Evolutionary conservation across 768 basidiomycete species (phyloP).

Genomic region (Mycena leptocephala): DNA sequence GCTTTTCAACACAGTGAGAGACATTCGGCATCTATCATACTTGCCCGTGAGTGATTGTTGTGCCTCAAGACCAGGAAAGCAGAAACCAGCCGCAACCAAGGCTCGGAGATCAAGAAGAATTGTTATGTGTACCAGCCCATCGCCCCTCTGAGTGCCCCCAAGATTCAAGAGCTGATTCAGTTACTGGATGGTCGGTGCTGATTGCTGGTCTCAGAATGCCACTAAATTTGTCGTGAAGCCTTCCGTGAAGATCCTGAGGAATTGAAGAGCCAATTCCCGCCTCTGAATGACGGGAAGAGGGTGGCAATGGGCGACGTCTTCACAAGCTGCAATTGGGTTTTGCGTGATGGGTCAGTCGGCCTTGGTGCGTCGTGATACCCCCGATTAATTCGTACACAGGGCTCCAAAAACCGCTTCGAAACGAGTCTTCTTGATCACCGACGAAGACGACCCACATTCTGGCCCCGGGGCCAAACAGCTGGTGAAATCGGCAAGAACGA

Average conservation of each 20-base stretch:
- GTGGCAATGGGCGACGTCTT: constrained; percentile 93
- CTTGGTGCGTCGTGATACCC: not conserved
- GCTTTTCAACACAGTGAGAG: constrained; percentile 92
- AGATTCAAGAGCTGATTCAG: constrained; percentile 84
- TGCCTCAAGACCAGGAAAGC: constrained; percentile 58
- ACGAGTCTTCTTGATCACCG: constrained; percentile 93
- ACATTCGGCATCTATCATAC: not conserved
- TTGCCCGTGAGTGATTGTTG: constrained; percentile 1
- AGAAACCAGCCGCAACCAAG: constrained; percentile 55
- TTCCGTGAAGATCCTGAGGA: constrained; percentile 75
- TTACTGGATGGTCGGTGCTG: constrained; percentile 79
- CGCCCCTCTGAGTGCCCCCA: constrained; percentile 83
- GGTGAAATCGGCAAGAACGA: constrained; percentile 79
- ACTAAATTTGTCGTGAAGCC: constrained; percentile 59
- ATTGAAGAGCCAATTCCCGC: constrained; percentile 76
- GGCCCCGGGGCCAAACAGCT: constrained; percentile 72
- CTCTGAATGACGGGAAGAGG: constrained; percentile 63
- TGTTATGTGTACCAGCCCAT: constrained; percentile 86
- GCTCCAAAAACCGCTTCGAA: constrained; percentile 93
- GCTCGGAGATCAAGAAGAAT: constrained; percentile 78
- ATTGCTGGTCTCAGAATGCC: not conserved
- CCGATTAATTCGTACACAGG: constrained; percentile 52
- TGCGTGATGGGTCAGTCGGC: constrained; percentile 91
- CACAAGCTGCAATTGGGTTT: constrained; percentile 90
- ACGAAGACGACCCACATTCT: constrained; percentile 86